These are phyloP conservation scores for Termitomyces sp. DNA, from an alignment of 768 basidiomycete genomes.

Conservation along the genomic window DNA sequence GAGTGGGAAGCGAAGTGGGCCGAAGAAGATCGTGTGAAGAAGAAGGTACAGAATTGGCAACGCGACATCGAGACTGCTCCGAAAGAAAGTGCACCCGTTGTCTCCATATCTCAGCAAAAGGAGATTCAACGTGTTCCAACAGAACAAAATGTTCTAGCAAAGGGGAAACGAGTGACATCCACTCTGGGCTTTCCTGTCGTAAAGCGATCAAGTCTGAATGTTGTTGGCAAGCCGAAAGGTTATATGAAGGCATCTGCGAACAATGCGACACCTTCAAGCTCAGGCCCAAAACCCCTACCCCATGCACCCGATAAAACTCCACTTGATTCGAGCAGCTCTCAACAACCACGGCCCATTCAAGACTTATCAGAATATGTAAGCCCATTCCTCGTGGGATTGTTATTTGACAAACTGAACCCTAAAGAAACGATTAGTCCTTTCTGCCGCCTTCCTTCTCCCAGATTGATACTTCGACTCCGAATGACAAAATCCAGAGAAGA, in stretches of 20 bases:
- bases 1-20: slow-evolving; percentile 35
- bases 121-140: not conserved
- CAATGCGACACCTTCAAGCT: slow-evolving; percentile 1
- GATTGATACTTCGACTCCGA: slow-evolving; percentile 50
- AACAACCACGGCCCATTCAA: slow-evolving; percentile 8
- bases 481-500: slow-evolving; percentile 16
- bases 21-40: slow-evolving; percentile 17
- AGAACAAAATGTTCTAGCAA: not conserved
- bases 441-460: slow-evolving; percentile 52
- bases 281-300: not conserved
- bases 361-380: slow-evolving; percentile 24
- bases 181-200: slow-evolving; percentile 39
- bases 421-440: slow-evolving; percentile 25
- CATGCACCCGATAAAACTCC: slow-evolving; percentile 1
- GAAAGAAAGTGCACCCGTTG: slow-evolving; percentile 2
- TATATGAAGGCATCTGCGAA: not conserved
- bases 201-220: slow-evolving; percentile 26
- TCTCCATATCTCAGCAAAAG: slow-evolving; percentile 7
- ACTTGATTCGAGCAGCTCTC: not conserved
- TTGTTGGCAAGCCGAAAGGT: slow-evolving; percentile 19
- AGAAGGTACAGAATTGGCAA: slow-evolving; percentile 22
- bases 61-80: slow-evolving; percentile 12
- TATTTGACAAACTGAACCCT: not conserved
- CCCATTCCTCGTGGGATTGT: not conserved
- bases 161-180: slow-evolving; percentile 10